Percentiles rank a stretch among this genome's conserved stretches.
phyloP scores from a whole-genome alignment of 352 stramenopile genomes.

The Peronospora tabacina region DNA sequence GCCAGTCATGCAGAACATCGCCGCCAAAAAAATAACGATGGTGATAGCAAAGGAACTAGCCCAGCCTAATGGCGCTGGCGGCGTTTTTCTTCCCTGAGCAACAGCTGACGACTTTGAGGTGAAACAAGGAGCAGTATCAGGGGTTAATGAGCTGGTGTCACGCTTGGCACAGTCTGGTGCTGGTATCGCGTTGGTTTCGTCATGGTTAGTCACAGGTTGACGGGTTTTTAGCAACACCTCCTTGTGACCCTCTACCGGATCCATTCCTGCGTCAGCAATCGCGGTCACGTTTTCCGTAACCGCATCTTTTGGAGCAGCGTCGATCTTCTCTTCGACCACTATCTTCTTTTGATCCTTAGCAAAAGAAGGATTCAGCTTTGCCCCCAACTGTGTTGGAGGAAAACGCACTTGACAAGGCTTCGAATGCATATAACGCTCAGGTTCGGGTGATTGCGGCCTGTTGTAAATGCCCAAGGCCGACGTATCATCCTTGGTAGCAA shows the following conservation, averaged over 20 bases:
- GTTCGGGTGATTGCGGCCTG: constrained; percentile 8
- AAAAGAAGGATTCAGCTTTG: constrained; percentile 14
- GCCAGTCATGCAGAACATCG: constrained; percentile 46
- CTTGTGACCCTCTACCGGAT: constrained; percentile 1
- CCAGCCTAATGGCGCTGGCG: constrained; percentile 16
- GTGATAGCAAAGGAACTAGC: constrained; percentile 25
- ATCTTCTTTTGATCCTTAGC: constrained; percentile 2
- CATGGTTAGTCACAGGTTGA: constrained; percentile 1
- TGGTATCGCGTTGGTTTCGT: not conserved
- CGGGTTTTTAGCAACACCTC: not conserved
- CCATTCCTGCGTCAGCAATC: not conserved
- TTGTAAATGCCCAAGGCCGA: constrained; percentile 8
- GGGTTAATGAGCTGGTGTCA: not conserved
- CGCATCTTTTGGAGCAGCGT: not conserved
- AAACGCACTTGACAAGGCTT: constrained; percentile 2
- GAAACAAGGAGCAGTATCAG: not conserved
- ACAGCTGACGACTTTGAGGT: not conserved
- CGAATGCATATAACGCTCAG: constrained; percentile 8
- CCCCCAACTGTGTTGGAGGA: constrained; percentile 25
- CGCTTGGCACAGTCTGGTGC: not conserved
- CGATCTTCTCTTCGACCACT: not conserved
- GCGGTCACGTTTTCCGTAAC: not conserved
- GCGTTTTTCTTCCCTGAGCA: not conserved
- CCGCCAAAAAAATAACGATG: constrained; percentile 33
- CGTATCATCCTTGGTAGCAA: constrained; percentile 13